These are phyloP conservation scores for Teratosphaeriaceae sp. DNA, from an alignment of 2,329 filamentous ascomycete species.

Conservation along the genomic window DNA sequence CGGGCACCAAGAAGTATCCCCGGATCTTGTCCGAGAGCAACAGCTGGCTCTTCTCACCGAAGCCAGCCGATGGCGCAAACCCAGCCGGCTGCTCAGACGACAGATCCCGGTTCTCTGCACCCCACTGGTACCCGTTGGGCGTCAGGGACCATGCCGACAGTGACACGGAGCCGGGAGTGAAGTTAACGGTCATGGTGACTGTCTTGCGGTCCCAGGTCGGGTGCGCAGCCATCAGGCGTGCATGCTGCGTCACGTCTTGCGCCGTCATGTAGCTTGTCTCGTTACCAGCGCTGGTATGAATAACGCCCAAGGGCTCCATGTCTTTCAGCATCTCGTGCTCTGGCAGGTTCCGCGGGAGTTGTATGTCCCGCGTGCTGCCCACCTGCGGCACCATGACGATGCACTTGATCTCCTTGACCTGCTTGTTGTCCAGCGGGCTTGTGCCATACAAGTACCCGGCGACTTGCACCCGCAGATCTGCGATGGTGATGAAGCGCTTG, in stretches of 20 bases:
- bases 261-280: conserved; percentile 96
- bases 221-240: conserved; percentile 81
- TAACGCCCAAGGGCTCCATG: conserved; percentile 87
- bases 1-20: conserved; percentile 93
- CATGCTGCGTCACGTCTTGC: conserved; percentile 88
- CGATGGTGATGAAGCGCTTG: conserved; percentile 96
- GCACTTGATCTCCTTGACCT: conserved; percentile 93
- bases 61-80: conserved; percentile 65
- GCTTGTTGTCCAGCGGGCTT: conserved; percentile 87
- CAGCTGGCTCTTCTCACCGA: conserved; percentile 94
- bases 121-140: conserved; percentile 92
- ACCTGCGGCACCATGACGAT: conserved; percentile 98
- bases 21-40: conserved; percentile 87
- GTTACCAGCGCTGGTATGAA: conserved; percentile 91
- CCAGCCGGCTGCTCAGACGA: conserved; percentile 90
- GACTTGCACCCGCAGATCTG: conserved; percentile 92
- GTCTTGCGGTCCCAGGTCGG: conserved; percentile 80
- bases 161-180: conserved; percentile 94
- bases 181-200: conserved; percentile 89
- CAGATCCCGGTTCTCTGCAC: conserved; percentile 88
- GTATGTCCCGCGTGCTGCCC: conserved; percentile 84
- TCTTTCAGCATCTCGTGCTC: conserved; percentile 83
- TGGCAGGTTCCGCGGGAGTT: conserved; percentile 81
- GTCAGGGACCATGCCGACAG: conserved; percentile 90
- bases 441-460: conserved; percentile 92